Evolutionary conservation across 2,329 filamentous ascomycete genomes (phyloP), one percentile per base, ranked within the genome.

Genomic region (Calonectria hawksworthii): DNA sequence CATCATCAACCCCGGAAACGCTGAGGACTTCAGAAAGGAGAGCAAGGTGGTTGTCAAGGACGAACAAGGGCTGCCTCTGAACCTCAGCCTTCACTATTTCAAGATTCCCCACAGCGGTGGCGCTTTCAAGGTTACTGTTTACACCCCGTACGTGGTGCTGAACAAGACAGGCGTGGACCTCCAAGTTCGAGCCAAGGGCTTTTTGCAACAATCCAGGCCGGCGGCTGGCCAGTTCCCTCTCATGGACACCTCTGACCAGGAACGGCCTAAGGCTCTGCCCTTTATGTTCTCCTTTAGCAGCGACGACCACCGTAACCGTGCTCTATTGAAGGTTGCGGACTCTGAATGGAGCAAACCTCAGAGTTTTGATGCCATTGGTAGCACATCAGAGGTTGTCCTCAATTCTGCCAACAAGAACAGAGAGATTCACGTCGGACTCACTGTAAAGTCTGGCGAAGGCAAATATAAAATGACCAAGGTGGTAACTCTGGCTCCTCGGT

Each of bases 401-500:
- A 94, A 94, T 65, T 95, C 96, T 0, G 86, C 90, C 2, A 91
- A 90, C 52, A 93, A 91, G 54, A 90, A 89, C 72, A 93, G 93
- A 3, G 97, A 99, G 84, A 96, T 99, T 81, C 96, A 99, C 81
- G 90, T 98, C 9, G 97, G 97, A 61, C 92, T 99, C 64, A 96
- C 94, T 2, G 93, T 99, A 36, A 92, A 95, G 73, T 94, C 98
- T 73, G 97, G 97, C 14, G 94, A 98, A 81, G 97, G 97, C 81
- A 99, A 99, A 86, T 99, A 99, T 88, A 99, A 98, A 85, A 89
- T 99, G 88, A 98, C 95, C 23, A 99, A 98, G 86, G 94, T 98
- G 16, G 95, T 99, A 32, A 98, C 96, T 0, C 91, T 99, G 51
- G 93, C 97, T 0, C 97, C 98, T 32, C 92, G 97, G 30, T 99